These are phyloP conservation scores for Fusarium vanettenii DNA, from an alignment of 2,329 filamentous ascomycete genomes.

Conservation along the genomic window DNA sequence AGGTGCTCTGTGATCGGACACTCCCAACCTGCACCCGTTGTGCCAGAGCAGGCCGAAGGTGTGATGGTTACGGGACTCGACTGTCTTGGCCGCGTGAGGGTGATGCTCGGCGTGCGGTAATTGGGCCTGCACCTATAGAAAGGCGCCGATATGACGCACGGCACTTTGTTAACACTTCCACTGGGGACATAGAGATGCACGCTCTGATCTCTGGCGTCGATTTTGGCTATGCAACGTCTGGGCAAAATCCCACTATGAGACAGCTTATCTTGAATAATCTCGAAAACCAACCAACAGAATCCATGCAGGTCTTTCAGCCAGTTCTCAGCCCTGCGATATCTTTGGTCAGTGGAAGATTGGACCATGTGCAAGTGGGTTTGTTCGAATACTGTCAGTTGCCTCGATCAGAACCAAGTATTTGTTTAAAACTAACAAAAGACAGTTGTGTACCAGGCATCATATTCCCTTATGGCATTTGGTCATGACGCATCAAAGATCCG, in stretches of 20 bases:
- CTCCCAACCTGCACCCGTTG: constrained; percentile 25
- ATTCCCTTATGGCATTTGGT: constrained; percentile 26
- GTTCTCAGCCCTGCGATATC: not conserved
- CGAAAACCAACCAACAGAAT: rapidly evolving
- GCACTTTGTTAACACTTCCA: constrained; percentile 21
- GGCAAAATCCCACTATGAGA: not conserved
- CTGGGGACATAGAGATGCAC: constrained; percentile 26
- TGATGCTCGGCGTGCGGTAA: constrained; percentile 14
- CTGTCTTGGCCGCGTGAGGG: constrained; percentile 29
- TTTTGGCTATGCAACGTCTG: not conserved
- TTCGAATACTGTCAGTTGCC: constrained; percentile 36
- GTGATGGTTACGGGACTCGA: constrained; percentile 27
- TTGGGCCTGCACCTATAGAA: constrained; percentile 9
- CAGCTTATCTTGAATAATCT: rapidly evolving
- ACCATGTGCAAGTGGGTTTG: constrained; percentile 10
- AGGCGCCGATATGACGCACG: not conserved
- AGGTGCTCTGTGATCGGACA: constrained; percentile 32
- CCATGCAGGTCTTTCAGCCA: rapidly evolving
- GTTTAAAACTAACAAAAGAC: not conserved
- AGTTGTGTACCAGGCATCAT: constrained; percentile 32
- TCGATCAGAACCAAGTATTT: rapidly evolving
- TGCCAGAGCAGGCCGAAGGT: not conserved
- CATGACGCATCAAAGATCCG: constrained; percentile 18
- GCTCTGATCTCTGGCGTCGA: not conserved
- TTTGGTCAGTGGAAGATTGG: constrained; percentile 22